These are phyloP conservation scores for Saccharomycopsis sp. DNA, from an alignment of 805 yeast genomes.

Conservation along the genomic window DNA sequence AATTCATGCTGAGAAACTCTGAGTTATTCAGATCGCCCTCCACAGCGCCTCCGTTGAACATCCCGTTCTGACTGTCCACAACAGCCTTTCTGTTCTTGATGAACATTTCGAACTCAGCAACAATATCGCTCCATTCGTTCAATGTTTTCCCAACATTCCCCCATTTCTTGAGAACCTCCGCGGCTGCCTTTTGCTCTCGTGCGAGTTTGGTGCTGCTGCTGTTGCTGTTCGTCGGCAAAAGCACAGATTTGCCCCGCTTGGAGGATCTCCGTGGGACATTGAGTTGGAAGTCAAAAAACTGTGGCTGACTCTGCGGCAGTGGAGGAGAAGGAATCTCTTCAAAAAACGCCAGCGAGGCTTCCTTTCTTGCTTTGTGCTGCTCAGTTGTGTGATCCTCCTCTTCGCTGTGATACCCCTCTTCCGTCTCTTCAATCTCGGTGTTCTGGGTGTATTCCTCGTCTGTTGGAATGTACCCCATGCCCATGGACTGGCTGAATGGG, in stretches of 20 bases:
- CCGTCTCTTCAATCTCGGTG: conserved; percentile 17
- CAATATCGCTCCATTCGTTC: conserved; percentile 42
- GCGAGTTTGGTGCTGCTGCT: neutral
- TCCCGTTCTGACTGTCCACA: conserved; percentile 21
- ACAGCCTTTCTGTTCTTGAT: conserved; percentile 25
- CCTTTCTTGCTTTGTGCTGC: neutral
- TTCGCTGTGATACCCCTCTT: neutral
- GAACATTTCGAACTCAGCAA: conserved; percentile 39
- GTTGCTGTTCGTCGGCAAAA: neutral
- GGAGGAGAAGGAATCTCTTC: neutral
- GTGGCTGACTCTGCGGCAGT: neutral
- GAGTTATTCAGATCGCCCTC: conserved; percentile 2
- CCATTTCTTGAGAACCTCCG: conserved; percentile 23
- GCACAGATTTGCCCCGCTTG: neutral
- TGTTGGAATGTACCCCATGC: conserved; percentile 14
- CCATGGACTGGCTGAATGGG: conserved; percentile 17
- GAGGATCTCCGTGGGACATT: conserved; percentile 1
- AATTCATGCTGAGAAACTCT: conserved; percentile 16
- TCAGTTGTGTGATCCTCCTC: neutral
- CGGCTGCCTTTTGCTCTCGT: conserved; percentile 5
- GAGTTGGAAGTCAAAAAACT: neutral
- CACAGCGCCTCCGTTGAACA: neutral
- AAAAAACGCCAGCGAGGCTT: neutral
- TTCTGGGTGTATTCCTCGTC: conserved; percentile 18
- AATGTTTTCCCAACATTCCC: conserved; percentile 37